Evolutionary conservation across 1,284 basidiomycete genomes (phyloP), one percentile per base, ranked within the genome.

Genomic region (Cerioporus squamosus): DNA sequence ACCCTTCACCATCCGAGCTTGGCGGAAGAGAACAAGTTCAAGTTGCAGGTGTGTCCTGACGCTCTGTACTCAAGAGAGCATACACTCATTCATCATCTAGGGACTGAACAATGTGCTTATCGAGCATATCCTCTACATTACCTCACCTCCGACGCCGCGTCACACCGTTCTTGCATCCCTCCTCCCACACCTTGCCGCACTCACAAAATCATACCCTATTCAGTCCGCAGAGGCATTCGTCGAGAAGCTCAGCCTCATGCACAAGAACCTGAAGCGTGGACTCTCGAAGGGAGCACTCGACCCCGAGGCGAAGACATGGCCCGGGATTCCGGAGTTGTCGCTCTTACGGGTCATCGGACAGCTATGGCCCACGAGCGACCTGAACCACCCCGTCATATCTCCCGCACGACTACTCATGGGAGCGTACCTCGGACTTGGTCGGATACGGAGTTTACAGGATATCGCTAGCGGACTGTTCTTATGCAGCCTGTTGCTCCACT

Each of bases 301-400:
- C 22, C 74, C 74, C 0, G 79, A 85, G 3, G 81, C 93, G 1
- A 91, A 86, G 74, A 98, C 95, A 0, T 97, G 94, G 88, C 97
- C 97, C 1, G 88, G 90, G 4, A 72, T 88, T 1, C 78, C 94
- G 3, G 97, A 99, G 72, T 80, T 99, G 36, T 81, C 85, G 0
- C 77, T 99, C 8, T 79, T 99, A 23, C 87, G 95, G 31, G 74
- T 95, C 38, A 84, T 93, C 51, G 94, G 94, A 3, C 75, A 84
- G 5, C 78, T 94, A 20, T 99, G 95, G 95, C 92, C 96, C 1
- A 96, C 96, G 0, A 97, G 94, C 71, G 97, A 99, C 76, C 85
- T 95, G 74, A 91, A 89, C 56, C 96, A 99, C 72, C 85, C 90
- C 0, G 95, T 99, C 48, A 80, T 93, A 22, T 91, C 94, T 0